Base-by-base conservation (phyloP, 495 filamentous ascomycete genomes). In the Tetracladium setigerum region DNA sequence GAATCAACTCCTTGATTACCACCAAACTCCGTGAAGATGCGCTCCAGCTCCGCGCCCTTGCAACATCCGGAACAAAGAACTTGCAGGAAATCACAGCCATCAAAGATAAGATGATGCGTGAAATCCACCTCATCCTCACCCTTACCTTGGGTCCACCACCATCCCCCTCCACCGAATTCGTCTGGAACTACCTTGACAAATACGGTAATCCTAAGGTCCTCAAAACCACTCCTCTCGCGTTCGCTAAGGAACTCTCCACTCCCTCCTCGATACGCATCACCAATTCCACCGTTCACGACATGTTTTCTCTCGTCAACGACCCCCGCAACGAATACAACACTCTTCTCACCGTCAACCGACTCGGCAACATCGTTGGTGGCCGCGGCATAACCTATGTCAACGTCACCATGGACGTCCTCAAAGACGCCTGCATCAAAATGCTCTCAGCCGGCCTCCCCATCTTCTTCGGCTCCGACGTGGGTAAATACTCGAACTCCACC, bases 391-490 rank as follows among this genome's bases (percentile, higher is more conserved):
- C 74, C 14, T 95, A 95, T 57, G 77, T 94, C 49, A 94, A 94
- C 59, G 86, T 92, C 4, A 71, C 82, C 35, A 89, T 88, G 71
- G 47, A 65, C 9, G 71, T 73, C 5, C 77, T 92, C 42, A 92
- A 94, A 65, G 54, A 60, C 0, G 84, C 84, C 2, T 82, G 79
- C 55, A 79, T 92, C 33, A 65, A 75, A 1, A 91, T 89, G 84
- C 76, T 95, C 14, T 69, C 78, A 53, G 74, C 77, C 2, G 84
- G 85, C 19, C 61, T 84, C 8, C 88, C 89, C 14, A 74, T 92
- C 40, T 95, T 95, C 72, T 95, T 95, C 64, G 88, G 88, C 38
- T 83, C 74, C 34, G 88, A 95, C 55, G 88, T 92, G 1, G 88
- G 88, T 32, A 89, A 92, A 62, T 89, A 80, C 65, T 78, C 71